A percentile compares a stretch with the other conserved stretches of the same genome.
These are phyloP conservation scores for Cadophora sp. DNA, from an alignment of 2,329 filamentous ascomycete species.

Conservation along the genomic window DNA sequence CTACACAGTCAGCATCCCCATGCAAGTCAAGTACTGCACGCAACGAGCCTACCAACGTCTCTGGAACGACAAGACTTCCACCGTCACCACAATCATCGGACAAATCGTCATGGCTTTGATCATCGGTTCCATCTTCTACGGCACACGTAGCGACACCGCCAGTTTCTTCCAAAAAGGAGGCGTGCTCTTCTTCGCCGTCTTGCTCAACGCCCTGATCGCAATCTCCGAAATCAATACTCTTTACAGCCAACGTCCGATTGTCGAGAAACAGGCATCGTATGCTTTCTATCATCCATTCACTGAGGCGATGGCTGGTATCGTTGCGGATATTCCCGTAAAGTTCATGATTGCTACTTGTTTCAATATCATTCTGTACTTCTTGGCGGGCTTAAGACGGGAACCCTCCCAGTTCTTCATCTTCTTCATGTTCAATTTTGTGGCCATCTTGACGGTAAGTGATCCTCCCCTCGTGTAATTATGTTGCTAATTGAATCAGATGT, in stretches of 20 bases:
- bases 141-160: conserved; percentile 57
- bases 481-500: conserved; percentile 66
- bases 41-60: conserved; percentile 82
- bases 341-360: conserved; percentile 75
- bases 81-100: conserved; percentile 54
- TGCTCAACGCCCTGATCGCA: conserved; percentile 71
- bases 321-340: conserved; percentile 87
- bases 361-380: conserved; percentile 85
- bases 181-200: conserved; percentile 71
- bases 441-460: conserved; percentile 62
- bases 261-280: conserved; percentile 89
- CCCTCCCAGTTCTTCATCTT: conserved; percentile 87
- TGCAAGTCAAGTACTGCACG: conserved; percentile 82
- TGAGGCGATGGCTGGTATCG: conserved; percentile 85
- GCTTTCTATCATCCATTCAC: conserved; percentile 90
- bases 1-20: conserved; percentile 78
- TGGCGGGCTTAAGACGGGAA: conserved; percentile 73
- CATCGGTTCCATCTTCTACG: conserved; percentile 69
- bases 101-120: conserved; percentile 63
- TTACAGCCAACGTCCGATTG: conserved; percentile 87
- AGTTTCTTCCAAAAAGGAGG: conserved; percentile 69
- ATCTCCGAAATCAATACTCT: conserved; percentile 72
- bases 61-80: conserved; percentile 75
- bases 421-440: conserved; percentile 47
- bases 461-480: no score